These are phyloP conservation scores for Phytophthora niederhauseri DNA, from an alignment of 352 stramenopile species.

Conservation along the genomic window DNA sequence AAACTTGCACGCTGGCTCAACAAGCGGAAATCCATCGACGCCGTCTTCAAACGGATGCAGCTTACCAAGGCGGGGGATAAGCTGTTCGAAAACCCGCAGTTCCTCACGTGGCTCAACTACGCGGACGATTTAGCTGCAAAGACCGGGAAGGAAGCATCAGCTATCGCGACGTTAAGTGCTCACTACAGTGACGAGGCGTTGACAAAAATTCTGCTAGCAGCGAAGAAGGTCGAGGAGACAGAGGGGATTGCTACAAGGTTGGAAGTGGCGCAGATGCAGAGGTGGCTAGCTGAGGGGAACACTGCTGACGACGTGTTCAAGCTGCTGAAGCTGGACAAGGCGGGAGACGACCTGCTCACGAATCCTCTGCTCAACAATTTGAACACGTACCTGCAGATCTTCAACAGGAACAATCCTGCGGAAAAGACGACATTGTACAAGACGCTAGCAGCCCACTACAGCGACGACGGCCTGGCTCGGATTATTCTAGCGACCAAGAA, in stretches of 20 bases:
- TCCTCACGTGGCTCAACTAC: background rate
- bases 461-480: too few relatives aligned
- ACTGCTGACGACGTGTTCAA: background rate
- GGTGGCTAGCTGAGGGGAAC: background rate
- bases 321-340: background rate
- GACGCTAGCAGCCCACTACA: too few relatives aligned
- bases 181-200: background rate
- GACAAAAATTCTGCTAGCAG: background rate
- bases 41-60: background rate
- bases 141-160: background rate
- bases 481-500: too few relatives aligned
- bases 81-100: background rate
- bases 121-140: background rate
- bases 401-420: too few relatives aligned
- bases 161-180: background rate
- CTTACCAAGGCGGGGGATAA: background rate
- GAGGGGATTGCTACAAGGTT: background rate
- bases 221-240: background rate
- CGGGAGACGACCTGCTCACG: background rate
- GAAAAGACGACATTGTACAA: too few relatives aligned
- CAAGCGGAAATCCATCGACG: background rate
- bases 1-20: background rate
- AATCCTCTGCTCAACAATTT: conserved; percentile 5
- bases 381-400: background rate
- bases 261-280: background rate